Evolutionary conservation across 305 asterid species (phyloP), one percentile per base, ranked within the genome.

Genomic region (Fraxinus platypoda): DNA sequence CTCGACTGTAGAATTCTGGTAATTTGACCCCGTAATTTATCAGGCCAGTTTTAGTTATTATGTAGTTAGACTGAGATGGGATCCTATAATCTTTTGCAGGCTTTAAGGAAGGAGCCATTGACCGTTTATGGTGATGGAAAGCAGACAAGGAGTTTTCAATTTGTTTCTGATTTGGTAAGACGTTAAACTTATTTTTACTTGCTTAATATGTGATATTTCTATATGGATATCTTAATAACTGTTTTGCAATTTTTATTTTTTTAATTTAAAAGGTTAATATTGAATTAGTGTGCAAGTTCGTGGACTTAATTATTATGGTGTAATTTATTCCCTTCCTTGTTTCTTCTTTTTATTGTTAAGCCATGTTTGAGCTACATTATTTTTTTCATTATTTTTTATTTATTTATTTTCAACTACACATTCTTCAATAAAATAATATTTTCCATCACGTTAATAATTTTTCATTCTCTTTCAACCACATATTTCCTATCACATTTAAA

Each of bases 81-180:
- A 66, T 43, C 2, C 46, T 74, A 78, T 66, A 7, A 64, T 57
- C 73, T 79, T 81, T 84, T 64, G 85, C 90, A 95, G 98, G 98
- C 99, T 46, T 88, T 95, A 84, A 93, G 99, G 91, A 95, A 95
- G 92, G 97, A 92, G 84, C 97, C 97, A 8, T 86, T 95, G 85
- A 94, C 98, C 7, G 98, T 95, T 43, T 94, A 94, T 84, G 97
- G 99, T 57, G 99, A 95, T 81, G 99, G 99, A 74, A 93, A 93
- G 83, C 99, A 95, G 76, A 95, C 99, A 8, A 92, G 98, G 83
- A 95, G 98, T 81, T 95, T 95, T 82, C 99, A 95, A 87, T 95
- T 43, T 77, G 98, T 95, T 84, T 94, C 99, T 31, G 99, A 95
- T 88, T 85, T 94, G 97, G 98, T 95, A 82, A 90, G 26, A 86